These are phyloP conservation scores for Penicillium ochrochloron DNA, from an alignment of 495 filamentous ascomycete genomes.

Conservation along the genomic window DNA sequence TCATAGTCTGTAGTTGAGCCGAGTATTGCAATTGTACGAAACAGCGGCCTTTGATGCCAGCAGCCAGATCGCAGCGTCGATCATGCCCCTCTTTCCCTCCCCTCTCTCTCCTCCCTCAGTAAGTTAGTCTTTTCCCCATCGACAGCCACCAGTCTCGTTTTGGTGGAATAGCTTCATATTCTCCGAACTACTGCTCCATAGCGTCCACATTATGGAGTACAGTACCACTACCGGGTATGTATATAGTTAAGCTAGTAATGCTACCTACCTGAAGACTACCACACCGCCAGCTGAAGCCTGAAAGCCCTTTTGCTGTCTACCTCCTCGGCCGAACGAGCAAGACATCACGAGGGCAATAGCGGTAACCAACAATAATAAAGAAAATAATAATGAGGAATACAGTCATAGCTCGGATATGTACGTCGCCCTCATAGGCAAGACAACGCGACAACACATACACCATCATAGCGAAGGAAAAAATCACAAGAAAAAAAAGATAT, in stretches of 20 bases:
- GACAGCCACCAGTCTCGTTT: background rate
- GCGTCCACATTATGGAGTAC: background rate
- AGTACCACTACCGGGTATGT: background rate
- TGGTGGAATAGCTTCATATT: background rate
- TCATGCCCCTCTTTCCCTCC: constrained; percentile 17
- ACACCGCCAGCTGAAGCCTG: background rate
- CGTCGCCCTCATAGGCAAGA: constrained; percentile 12
- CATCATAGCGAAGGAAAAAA: background rate
- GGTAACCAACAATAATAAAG: background rate
- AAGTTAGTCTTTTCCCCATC: background rate
- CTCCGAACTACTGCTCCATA: background rate
- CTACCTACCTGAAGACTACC: background rate
- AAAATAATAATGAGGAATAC: background rate
- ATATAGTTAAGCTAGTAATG: background rate
- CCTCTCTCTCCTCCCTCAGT: background rate
- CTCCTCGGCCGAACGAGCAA: constrained; percentile 9
- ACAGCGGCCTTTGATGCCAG: constrained; percentile 2
- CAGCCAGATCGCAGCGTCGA: constrained; percentile 8
- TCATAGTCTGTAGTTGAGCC: background rate
- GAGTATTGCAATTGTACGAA: constrained; percentile 5
- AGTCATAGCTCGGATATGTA: background rate
- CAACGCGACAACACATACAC: constrained; percentile 1
- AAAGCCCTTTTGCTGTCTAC: background rate
- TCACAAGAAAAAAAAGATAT: background rate
- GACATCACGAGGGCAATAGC: constrained; percentile 14